A percentile compares a stretch with the other conserved stretches of the same genome.
phyloP scores from a whole-genome alignment of 208 protist genomes.

The Wallacemonas sp. region DNA sequence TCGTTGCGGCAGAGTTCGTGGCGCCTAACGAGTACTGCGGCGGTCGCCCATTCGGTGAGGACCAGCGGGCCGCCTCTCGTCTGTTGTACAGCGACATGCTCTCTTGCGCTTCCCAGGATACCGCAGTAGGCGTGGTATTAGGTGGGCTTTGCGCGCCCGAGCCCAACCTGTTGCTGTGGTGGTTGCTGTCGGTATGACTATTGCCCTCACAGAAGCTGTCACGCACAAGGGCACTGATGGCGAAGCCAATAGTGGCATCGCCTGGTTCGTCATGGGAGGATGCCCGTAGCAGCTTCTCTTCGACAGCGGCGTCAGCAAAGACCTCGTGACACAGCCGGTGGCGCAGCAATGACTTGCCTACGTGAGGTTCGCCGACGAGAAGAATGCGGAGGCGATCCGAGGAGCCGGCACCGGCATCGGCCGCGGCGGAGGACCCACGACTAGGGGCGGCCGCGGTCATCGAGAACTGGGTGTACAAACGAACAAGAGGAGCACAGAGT shows the following conservation, averaged over 20 bases:
- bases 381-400: slow-evolving; percentile 43
- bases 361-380: slow-evolving; percentile 69
- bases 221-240: slow-evolving; percentile 46
- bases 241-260: slow-evolving; percentile 58
- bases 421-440: not conserved
- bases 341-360: slow-evolving; percentile 83
- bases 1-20: not conserved
- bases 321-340: slow-evolving; percentile 55
- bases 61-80: not conserved
- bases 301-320: slow-evolving; percentile 21
- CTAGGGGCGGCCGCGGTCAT: not conserved
- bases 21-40: not conserved
- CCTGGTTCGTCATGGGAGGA: slow-evolving; percentile 7
- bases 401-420: not conserved
- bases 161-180: not conserved
- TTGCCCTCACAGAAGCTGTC: slow-evolving; percentile 10
- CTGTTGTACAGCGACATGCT: not conserved
- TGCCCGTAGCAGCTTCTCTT: not conserved
- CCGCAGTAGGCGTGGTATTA: not conserved
- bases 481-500: not conserved
- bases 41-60: not conserved
- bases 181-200: not conserved
- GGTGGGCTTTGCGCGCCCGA: not conserved
- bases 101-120: not conserved
- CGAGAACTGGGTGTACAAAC: not conserved